Evolutionary conservation across 768 basidiomycete species (phyloP), one percentile per base, ranked within the genome.

Genomic region (Xanthoconium purpureum): DNA sequence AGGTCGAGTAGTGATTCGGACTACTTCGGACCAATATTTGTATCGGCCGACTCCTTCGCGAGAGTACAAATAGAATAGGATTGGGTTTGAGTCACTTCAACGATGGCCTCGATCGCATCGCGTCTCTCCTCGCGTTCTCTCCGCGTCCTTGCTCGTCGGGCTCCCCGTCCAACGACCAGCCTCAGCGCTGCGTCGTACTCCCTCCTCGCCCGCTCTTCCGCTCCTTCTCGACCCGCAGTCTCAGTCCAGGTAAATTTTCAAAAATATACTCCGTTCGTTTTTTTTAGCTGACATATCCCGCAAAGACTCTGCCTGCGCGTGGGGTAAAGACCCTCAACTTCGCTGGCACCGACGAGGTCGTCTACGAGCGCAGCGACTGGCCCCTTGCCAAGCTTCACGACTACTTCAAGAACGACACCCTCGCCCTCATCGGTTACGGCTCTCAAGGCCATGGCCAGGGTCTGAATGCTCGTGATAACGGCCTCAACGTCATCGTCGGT

Each of bases 391-490:
- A 92, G 78, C 87, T 99, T 71, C 96, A 98, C 74, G 94, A 98
- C 73, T 99, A 96, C 83, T 97, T 99, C 84, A 98, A 98, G 78
- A 90, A 98, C 71, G 97, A 99, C 76, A 98, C 95, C 63, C 91
- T 99, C 53, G 96, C 96, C 60, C 86, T 99, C 76, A 98, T 98
- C 66, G 97, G 97, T 57, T 98, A 99, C 71, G 97, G 97, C 59
- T 98, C 97, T 13, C 94, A 96, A 77, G 95, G 96, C 40, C 97
- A 98, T 74, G 97, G 97, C 18, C 97, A 98, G 76, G 95, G 96
- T 61, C 79, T 99, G 74, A 99, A 99, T 71, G 96, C 97, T 54
- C 94, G 97, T 65, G 97, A 98, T 82, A 96, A 99, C 67, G 97
- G 97, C 58, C 80, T 99, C 63, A 98, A 98, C 65, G 95, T 99